phyloP scores from a whole-genome alignment of 805 yeast species.

The Myxozyma neotropica region DNA sequence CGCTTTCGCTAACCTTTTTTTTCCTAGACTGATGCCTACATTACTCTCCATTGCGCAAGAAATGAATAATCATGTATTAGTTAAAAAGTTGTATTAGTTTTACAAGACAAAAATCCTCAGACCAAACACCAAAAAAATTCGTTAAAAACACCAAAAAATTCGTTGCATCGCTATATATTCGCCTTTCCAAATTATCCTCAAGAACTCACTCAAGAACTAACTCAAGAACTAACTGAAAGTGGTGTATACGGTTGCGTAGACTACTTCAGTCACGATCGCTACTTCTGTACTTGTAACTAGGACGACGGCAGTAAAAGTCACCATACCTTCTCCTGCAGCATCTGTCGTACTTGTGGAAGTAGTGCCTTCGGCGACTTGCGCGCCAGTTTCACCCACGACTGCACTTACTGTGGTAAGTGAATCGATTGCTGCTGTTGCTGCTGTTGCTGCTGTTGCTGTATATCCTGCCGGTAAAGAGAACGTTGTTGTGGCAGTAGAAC shows the following conservation, averaged over 20 bases:
- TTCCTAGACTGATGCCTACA: conserved; percentile 33
- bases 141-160: too few species aligned
- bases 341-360: background rate
- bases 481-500: conserved; percentile 8
- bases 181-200: background rate
- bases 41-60: conserved; percentile 24
- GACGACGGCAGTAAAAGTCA: background rate
- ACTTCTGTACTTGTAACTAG: background rate
- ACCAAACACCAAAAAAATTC: too few species aligned
- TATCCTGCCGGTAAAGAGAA: background rate
- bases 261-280: conserved; percentile 1
- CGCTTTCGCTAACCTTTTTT: conserved; percentile 5
- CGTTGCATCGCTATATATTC: background rate
- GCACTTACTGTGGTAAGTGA: background rate
- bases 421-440: background rate
- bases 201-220: too few species aligned
- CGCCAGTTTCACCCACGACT: too few species aligned
- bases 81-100: background rate
- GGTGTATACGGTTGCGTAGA: background rate
- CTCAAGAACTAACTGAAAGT: conserved; percentile 2
- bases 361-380: too few species aligned
- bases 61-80: background rate
- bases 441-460: background rate
- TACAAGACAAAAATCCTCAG: too few species aligned
- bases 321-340: background rate